Percentiles rank a stretch among this genome's conserved stretches.
Evolutionary conservation across 2,329 filamentous ascomycete genomes (phyloP).

Genomic region (Keithomyces neogunnii): DNA sequence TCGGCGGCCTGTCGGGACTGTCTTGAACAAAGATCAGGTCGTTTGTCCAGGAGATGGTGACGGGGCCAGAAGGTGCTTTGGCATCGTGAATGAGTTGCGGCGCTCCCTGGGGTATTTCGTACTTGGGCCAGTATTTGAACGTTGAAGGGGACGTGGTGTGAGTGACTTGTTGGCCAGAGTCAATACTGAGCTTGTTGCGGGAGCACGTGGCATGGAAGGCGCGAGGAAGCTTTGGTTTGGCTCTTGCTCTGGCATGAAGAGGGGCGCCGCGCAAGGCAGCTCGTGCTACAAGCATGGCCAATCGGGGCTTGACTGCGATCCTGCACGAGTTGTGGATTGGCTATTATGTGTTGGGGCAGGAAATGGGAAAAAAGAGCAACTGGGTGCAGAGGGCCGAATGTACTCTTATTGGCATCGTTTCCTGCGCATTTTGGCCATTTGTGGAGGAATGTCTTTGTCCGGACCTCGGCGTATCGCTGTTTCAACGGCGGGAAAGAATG

Average conservation of each 20-base stretch:
- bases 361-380: no score
- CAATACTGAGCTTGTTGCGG: background rate
- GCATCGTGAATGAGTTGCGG: slow-evolving; percentile 7
- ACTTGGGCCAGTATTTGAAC: slow-evolving; percentile 8
- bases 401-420: background rate
- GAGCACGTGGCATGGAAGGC: background rate
- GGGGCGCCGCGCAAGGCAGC: background rate
- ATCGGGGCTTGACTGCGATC: background rate
- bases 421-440: background rate
- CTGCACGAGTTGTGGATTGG: no score
- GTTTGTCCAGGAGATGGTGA: slow-evolving; percentile 18
- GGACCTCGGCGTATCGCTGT: slow-evolving; percentile 1
- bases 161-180: background rate
- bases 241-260: background rate
- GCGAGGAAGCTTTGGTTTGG: background rate
- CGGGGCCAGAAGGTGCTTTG: background rate
- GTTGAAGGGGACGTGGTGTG: background rate
- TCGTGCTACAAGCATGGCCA: background rate
- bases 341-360: no score
- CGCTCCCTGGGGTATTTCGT: slow-evolving; percentile 9
- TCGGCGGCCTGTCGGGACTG: slow-evolving; percentile 11
- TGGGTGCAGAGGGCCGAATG: no score
- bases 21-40: slow-evolving; percentile 21
- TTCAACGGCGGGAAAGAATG: background rate
- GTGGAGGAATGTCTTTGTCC: background rate